Base-by-base conservation (phyloP, 139 green algal species). In the Penium margaritaceum region DNA sequence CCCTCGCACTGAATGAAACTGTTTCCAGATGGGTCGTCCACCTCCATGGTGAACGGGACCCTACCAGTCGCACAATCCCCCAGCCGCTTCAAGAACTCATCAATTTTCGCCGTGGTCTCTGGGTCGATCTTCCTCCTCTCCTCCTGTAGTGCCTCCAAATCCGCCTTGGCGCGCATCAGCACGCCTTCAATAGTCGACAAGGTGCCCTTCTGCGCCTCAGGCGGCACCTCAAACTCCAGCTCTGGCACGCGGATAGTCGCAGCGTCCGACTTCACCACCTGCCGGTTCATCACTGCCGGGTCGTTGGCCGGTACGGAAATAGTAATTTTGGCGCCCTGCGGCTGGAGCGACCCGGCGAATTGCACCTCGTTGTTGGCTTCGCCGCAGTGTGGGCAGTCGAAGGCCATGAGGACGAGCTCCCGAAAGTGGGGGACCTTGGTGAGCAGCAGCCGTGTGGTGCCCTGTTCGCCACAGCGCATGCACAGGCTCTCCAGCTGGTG, bases 151-250 rank as follows among this genome's bases (percentile, higher is more conserved):
- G 63, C 71, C 7, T 63, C 55, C 24, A 86, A 44, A 15, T 82
- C 72, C 41, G 68, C 64, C 0, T 64, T 58, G 12, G 81, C 78
- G 12, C 82, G 61, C 1, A 24, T 71, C 29, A 90, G 69, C 38
- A 90, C 37, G 29, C 85, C 85, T 66, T 90, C 85, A 3, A 81
- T 78, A 1, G 85, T 90, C 7, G 79, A 83, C 54, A 90, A 80
- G 27, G 46, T 71, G 17, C 84, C 86, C 29, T 67, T 74, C 54
- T 90, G 86, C 4, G 86, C 77, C 34, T 51, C 65, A 0, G 82
- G 34, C 43, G 84, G 82, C 29, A 91, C 87, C 75, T 91, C 87
- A 53, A 91, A 86, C 51, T 91, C 86, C 14, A 91, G 69, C 72
- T 91, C 87, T 19, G 87, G 87, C 12, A 80, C 70, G 0, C 53